phyloP scores from a whole-genome alignment of 2,329 filamentous ascomycete species.

The Microascus cirrosus region DNA sequence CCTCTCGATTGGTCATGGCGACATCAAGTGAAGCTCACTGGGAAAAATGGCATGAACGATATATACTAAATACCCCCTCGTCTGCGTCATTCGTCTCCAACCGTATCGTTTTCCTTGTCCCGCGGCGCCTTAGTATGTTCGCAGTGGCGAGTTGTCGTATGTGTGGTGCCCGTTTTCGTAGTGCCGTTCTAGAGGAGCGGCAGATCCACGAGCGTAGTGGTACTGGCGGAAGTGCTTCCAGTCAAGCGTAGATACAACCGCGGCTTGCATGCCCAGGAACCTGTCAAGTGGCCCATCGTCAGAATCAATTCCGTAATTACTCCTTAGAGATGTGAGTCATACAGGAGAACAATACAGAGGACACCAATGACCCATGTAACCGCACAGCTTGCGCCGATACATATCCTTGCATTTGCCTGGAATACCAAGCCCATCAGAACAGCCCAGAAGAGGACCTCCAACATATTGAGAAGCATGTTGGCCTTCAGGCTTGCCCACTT shows the following conservation, averaged over 20 bases:
- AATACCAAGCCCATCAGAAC: not conserved
- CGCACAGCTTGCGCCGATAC: not conserved
- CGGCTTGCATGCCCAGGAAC: not conserved
- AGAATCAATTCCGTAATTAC: not conserved
- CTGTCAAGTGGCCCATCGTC: not conserved
- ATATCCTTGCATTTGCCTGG: not conserved
- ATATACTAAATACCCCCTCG: no score
- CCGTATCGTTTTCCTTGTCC: no score
- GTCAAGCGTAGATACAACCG: not conserved
- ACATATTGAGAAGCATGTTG: slow-evolving; percentile 24
- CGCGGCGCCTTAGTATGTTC: no score
- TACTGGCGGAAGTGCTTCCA: not conserved
- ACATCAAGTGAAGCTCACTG: no score
- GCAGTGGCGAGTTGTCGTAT: no score
- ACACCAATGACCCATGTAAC: not conserved
- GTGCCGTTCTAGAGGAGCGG: not conserved
- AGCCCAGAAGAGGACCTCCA: slow-evolving; percentile 29
- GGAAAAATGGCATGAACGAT: no score
- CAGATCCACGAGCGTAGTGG: not conserved
- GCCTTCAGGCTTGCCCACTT: slow-evolving; percentile 27
- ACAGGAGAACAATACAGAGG: not conserved
- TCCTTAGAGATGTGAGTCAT: not conserved
- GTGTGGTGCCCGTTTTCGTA: not conserved
- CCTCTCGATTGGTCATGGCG: no score
- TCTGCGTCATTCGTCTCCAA: no score